A percentile compares a stretch with the other conserved stretches of the same genome.
These are phyloP conservation scores for Chlorophyllum brunneum DNA, from an alignment of 768 basidiomycete species.

Conservation along the genomic window DNA sequence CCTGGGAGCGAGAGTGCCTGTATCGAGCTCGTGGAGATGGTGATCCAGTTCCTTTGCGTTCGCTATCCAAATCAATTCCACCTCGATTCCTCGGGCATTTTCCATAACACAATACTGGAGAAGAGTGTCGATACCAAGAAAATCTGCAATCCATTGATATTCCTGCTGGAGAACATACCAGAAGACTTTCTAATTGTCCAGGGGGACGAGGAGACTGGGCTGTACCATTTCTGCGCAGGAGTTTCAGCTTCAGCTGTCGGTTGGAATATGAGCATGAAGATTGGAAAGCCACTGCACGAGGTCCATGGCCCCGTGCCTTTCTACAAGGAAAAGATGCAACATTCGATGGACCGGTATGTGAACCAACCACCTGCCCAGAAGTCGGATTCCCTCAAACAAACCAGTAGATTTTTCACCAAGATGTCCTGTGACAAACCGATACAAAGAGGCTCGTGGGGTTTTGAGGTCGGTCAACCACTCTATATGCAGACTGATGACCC, in stretches of 20 bases:
- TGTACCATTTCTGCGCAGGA: constrained; percentile 42
- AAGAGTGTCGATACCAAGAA: constrained; percentile 23
- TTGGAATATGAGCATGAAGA: constrained; percentile 45
- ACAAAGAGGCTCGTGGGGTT: constrained; percentile 48
- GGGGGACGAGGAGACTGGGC: constrained; percentile 36
- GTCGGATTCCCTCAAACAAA: background rate
- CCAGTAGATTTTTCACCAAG: constrained; percentile 41
- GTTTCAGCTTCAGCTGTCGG: constrained; percentile 45
- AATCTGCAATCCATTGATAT: constrained; percentile 30
- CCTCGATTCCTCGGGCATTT: constrained; percentile 31
- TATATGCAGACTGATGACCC: constrained; percentile 38
- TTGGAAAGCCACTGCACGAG: constrained; percentile 41
- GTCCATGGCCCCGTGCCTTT: constrained; percentile 47
- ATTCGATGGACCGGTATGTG: constrained; percentile 45
- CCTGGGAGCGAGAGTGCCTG: constrained; percentile 49
- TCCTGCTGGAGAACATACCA: constrained; percentile 48
- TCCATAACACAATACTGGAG: constrained; percentile 40
- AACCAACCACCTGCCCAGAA: background rate
- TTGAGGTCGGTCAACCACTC: constrained; percentile 48
- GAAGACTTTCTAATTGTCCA: constrained; percentile 47
- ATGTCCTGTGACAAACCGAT: constrained; percentile 45
- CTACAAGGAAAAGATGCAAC: constrained; percentile 44
- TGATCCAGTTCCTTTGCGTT: constrained; percentile 50
- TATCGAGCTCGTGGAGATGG: constrained; percentile 51
- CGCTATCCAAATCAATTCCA: constrained; percentile 55